Evolutionary conservation across 441 rosid species (phyloP), one percentile per base, ranked within the genome.

Genomic region (Pelargonium australe): DNA sequence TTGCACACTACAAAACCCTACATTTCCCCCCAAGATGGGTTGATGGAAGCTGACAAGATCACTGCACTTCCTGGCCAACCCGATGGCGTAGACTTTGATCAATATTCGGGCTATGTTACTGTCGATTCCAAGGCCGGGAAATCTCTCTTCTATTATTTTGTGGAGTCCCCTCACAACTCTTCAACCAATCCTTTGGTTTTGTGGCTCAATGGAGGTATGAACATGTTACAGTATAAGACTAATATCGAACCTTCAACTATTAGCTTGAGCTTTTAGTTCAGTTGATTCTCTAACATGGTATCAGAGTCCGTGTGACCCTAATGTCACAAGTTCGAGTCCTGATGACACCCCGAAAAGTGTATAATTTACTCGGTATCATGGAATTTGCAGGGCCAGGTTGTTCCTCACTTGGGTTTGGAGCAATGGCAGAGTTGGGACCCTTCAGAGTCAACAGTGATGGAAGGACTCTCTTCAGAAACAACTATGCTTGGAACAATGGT

Each of bases 151-250:
- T 81, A 80, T 68, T 84, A 81, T 37, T 84, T 84, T 0, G 85
- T 68, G 0, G 80, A 80, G 72, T 82, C 84, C 0, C 70, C 82
- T 19, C 72, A 43, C 40, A 63, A 76, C 67, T 71, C 88, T 65
- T 70, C 81, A 53, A 28, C 72, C 67, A 79, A 82, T 19, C 85
- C 86, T 23, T 74, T 78, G 17, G 70, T 80, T 11, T 58, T 85
- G 23, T 85, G 85, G 86, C 85, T 82, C 1, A 80, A 75, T 69
- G 88, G 86, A 79, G 88, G 85, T 77, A 20, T 20, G 23, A 20
- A 20, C 23, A 20, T 20, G 23, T 20, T 20, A 20, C 23, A 20
- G 23, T 20, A 20, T 20, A 20, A 20, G 23, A 20, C 23, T 20
- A 20, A 20, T 20, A 20, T 20, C 23, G 23, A 20, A 28, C 34